Conservation (phyloP, 1,284 basidiomycete species). For the Apiotrichum laibachii region DNA sequence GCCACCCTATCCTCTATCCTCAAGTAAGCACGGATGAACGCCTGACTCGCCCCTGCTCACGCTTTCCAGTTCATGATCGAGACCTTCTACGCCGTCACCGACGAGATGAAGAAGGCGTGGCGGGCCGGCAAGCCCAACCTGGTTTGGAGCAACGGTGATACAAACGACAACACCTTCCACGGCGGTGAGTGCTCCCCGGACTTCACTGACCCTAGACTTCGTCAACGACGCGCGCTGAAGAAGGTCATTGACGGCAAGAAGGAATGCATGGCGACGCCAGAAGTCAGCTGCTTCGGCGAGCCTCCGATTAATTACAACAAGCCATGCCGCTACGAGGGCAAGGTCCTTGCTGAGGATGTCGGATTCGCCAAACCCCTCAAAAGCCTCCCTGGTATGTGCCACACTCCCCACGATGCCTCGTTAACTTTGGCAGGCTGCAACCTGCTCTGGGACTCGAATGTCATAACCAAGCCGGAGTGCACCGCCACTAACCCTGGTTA, state of each 20-base stretch:
- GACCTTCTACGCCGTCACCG: conserved; percentile 6
- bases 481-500: background rate
- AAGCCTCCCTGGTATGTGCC: conserved; percentile 25
- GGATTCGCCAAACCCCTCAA: conserved; percentile 9
- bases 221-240: conserved; percentile 41
- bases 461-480: background rate
- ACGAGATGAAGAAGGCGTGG: conserved; percentile 4
- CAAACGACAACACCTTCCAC: conserved; percentile 49
- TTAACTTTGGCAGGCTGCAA: conserved; percentile 27
- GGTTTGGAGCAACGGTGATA: conserved; percentile 46
- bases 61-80: conserved; percentile 9
- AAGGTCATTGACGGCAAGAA: conserved; percentile 45
- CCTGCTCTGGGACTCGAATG: conserved; percentile 26
- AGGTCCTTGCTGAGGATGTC: conserved; percentile 15
- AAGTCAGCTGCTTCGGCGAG: background rate
- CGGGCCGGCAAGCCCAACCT: conserved; percentile 5
- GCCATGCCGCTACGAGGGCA: conserved; percentile 10
- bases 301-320: background rate
- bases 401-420: too few relatives aligned
- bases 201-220: conserved; percentile 1
- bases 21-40: conserved; percentile 8
- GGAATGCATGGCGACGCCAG: background rate
- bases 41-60: too few relatives aligned
- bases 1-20: conserved; percentile 37
- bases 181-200: conserved; percentile 23